These are phyloP conservation scores for Aureobasidium melanogenum DNA, from an alignment of 2,329 filamentous ascomycete species.

Conservation along the genomic window DNA sequence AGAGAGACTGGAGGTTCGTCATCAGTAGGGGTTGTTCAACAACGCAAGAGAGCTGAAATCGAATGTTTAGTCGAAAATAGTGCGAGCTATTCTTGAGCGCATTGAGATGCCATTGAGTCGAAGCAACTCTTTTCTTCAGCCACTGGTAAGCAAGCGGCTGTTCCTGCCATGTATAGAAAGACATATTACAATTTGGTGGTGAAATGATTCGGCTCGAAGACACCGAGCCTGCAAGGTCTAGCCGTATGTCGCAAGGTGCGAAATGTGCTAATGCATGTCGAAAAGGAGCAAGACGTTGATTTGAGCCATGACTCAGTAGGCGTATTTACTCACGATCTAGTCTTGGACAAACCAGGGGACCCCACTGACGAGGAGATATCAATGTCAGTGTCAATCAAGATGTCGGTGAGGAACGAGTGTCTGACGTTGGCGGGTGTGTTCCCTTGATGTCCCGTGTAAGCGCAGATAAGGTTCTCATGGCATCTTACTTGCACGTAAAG, in stretches of 20 bases:
- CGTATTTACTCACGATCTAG: neutral
- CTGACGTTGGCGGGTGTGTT: neutral
- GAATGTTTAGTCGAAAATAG: neutral
- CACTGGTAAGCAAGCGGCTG: neutral
- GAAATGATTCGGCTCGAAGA: neutral
- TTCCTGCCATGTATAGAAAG: neutral
- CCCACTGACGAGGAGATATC: neutral
- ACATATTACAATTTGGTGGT: neutral
- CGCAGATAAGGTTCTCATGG: neutral
- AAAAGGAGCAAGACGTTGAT: neutral
- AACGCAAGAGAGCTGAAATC: neutral
- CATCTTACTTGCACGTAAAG: neutral
- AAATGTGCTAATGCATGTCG: neutral
- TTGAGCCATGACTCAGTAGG: neutral
- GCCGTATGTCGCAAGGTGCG: neutral
- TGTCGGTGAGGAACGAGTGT: neutral
- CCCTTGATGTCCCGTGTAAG: neutral
- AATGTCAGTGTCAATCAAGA: neutral
- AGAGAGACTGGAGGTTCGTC: neutral
- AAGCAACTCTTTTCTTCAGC: neutral
- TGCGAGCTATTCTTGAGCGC: neutral
- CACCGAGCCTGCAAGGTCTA: neutral
- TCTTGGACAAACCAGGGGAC: neutral
- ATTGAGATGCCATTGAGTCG: neutral
- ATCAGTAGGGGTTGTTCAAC: neutral